phyloP scores from a whole-genome alignment of 177 flowering plant species.

The Tripterygium wilfordii region DNA sequence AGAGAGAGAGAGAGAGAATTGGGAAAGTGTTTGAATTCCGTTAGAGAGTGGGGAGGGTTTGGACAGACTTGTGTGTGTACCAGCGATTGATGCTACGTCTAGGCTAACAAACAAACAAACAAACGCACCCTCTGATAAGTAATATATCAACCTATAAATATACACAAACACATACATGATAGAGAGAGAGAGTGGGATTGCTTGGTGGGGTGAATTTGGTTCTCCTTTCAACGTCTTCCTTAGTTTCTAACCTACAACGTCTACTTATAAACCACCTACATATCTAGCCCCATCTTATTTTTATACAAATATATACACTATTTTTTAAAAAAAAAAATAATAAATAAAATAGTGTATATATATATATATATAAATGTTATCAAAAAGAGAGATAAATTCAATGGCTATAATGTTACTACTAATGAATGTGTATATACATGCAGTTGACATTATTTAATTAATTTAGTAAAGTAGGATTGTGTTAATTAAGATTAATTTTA shows the following conservation, averaged over 20 bases:
- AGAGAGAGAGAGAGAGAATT: constrained; percentile 5
- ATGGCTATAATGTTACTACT: no score
- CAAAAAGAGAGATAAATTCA: no score
- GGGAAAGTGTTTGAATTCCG: constrained; percentile 21
- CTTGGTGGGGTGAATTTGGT: constrained; percentile 47
- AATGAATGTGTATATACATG: no score
- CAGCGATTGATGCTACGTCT: constrained; percentile 57
- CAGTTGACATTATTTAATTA: no score
- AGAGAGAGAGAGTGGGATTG: constrained; percentile 21
- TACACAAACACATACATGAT: no score
- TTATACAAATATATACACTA: no score
- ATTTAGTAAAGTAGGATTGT: no score
- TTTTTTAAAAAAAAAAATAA: no score
- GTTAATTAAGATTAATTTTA: neutral
- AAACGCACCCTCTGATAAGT: neutral
- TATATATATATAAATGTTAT: no score
- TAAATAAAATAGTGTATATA: no score
- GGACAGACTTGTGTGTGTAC: constrained; percentile 40
- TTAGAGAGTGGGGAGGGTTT: constrained; percentile 46
- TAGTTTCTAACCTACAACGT: constrained; percentile 32
- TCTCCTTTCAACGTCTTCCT: constrained; percentile 48
- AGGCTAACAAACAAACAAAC: constrained; percentile 38
- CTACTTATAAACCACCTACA: constrained; percentile 20
- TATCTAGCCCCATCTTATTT: no score
- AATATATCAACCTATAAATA: neutral